phyloP scores from a whole-genome alignment of 2,329 filamentous ascomycete genomes.

The Trichophyton rubrum region DNA sequence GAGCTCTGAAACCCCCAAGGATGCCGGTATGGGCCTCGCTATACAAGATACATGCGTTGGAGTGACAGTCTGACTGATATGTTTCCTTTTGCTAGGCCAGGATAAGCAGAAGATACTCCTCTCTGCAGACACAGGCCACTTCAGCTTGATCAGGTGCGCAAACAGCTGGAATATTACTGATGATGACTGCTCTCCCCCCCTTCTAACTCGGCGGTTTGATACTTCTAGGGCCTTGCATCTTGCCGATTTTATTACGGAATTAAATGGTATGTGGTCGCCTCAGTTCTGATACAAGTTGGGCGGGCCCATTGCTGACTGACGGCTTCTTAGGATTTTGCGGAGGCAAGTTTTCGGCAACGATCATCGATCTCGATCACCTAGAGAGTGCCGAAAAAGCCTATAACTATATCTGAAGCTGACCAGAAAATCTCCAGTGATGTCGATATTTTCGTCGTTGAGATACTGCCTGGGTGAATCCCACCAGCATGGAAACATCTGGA shows the following conservation, averaged over 20 bases:
- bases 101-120: conserved; percentile 40
- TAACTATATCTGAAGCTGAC: conserved; percentile 4
- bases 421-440: conserved; percentile 52
- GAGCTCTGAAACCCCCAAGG: conserved; percentile 4
- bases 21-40: conserved; percentile 7
- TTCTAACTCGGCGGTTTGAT: not conserved
- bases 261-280: conserved; percentile 31
- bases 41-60: too few species aligned
- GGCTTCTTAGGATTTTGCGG: conserved; percentile 34
- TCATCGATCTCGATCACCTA: not conserved
- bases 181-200: not conserved
- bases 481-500: conserved; percentile 59
- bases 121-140: conserved; percentile 36
- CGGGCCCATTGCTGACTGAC: conserved; percentile 4
- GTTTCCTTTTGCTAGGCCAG: conserved; percentile 23
- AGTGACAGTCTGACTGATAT: not conserved
- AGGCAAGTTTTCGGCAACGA: conserved; percentile 25
- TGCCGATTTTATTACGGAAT: conserved; percentile 39
- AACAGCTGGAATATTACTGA: not conserved
- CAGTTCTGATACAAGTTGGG: not conserved
- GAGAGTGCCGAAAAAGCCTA: not conserved
- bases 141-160: conserved; percentile 38
- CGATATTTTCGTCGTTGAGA: conserved; percentile 84
- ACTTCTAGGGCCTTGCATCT: conserved; percentile 34
- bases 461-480: conserved; percentile 68